Percentiles rank a stretch among this genome's conserved stretches.
These are phyloP conservation scores for Chaetoceros tenuissimus DNA, from an alignment of 108 stramenopile species.

Conservation along the genomic window DNA sequence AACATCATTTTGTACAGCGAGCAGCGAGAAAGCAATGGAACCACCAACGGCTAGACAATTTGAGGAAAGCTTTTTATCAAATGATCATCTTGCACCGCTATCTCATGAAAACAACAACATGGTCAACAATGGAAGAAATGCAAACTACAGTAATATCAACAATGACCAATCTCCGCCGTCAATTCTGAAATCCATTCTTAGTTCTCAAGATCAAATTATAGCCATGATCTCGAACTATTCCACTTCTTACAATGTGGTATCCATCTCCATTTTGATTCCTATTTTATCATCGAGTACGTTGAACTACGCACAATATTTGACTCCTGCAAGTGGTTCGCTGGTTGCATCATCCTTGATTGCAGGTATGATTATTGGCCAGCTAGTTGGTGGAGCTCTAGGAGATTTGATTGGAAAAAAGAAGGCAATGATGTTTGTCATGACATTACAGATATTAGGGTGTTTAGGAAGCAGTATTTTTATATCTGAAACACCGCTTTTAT, in stretches of 20 bases:
- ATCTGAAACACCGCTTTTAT: background rate
- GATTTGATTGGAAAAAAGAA: conserved; percentile 57
- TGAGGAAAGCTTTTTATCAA: background rate
- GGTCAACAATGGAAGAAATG: background rate
- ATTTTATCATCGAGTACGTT: conserved; percentile 26
- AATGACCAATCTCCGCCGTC: background rate
- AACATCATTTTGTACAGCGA: too few relatives aligned
- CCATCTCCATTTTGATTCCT: conserved; percentile 67
- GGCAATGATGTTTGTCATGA: conserved; percentile 68
- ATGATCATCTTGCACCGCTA: background rate
- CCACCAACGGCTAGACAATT: background rate
- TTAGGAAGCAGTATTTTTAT: conserved; percentile 39
- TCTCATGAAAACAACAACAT: background rate
- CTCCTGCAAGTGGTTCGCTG: conserved; percentile 11
- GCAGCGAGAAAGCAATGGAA: too few relatives aligned
- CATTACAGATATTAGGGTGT: conserved; percentile 61
- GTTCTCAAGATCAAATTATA: conserved; percentile 29
- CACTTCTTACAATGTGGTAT: conserved; percentile 87
- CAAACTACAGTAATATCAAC: background rate
- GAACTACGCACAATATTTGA: conserved; percentile 14
- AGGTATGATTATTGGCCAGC: conserved; percentile 84
- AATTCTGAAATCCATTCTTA: background rate
- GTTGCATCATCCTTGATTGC: conserved; percentile 65
- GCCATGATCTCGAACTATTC: conserved; percentile 85
- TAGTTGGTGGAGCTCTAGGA: conserved; percentile 73